phyloP scores from a whole-genome alignment of 352 stramenopile species.

The Globisporangium cystogenes region DNA sequence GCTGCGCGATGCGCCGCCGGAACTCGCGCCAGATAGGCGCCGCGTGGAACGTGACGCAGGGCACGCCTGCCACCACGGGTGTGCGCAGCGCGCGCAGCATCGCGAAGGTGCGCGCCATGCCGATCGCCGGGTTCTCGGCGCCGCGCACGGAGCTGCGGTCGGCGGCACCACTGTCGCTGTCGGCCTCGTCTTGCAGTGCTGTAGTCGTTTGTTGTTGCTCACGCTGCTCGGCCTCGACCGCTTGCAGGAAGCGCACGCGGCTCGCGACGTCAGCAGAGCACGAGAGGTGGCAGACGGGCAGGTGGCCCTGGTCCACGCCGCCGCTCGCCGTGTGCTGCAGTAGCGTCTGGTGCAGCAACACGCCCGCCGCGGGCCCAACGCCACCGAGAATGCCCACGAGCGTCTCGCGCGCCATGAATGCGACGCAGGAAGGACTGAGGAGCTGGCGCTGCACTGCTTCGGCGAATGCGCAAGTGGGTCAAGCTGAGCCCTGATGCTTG shows the following conservation, averaged over 20 bases:
- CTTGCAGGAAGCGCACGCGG: constrained; percentile 25
- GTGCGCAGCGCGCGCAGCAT: constrained; percentile 24
- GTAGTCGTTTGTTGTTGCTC: constrained; percentile 1
- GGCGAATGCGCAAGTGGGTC: too few relatives aligned
- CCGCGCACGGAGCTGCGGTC: background rate
- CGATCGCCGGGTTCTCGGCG: constrained; percentile 32
- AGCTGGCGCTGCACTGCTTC: background rate
- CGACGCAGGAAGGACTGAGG: too few relatives aligned
- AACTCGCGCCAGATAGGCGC: constrained; percentile 40
- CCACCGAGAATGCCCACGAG: constrained; percentile 49
- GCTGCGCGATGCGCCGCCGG: constrained; percentile 7
- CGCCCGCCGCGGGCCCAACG: constrained; percentile 35
- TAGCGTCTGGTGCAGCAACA: constrained; percentile 50
- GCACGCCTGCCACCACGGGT: constrained; percentile 33
- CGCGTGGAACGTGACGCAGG: constrained; percentile 51
- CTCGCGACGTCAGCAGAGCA: constrained; percentile 33
- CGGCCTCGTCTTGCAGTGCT: background rate
- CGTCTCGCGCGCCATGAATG: background rate
- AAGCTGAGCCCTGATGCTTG: too few relatives aligned
- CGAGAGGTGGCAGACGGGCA: constrained; percentile 44
- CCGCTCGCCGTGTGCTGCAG: constrained; percentile 38
- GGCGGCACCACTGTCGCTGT: background rate
- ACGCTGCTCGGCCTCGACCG: constrained; percentile 2
- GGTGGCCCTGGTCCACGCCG: constrained; percentile 42
- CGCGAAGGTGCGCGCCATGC: constrained; percentile 46